These are phyloP conservation scores for Mrakia gelida DNA, from an alignment of 768 basidiomycete species.

Conservation along the genomic window DNA sequence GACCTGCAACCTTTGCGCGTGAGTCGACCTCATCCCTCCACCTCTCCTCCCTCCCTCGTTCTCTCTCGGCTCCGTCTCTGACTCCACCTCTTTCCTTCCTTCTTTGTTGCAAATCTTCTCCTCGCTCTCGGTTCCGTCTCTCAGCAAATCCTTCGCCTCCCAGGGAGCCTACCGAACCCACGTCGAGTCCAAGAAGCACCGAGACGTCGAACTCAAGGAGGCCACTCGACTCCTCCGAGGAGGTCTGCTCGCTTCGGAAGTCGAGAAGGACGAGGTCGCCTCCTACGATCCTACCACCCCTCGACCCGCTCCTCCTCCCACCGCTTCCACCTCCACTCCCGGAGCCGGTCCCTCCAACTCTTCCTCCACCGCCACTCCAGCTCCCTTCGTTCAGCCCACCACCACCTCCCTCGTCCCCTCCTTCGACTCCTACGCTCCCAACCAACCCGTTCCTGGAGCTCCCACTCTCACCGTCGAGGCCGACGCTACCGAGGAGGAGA, in stretches of 20 bases:
- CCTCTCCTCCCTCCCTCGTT: background rate
- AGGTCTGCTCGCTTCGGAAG: slow-evolving; percentile 36
- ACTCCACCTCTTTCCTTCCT: background rate
- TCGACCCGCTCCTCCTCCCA: slow-evolving; percentile 1
- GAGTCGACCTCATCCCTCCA: background rate
- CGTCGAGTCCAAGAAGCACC: slow-evolving; percentile 81
- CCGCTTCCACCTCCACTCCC: slow-evolving; percentile 12
- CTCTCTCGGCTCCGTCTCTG: background rate
- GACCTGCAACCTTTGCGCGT: slow-evolving; percentile 32
- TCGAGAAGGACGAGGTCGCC: slow-evolving; percentile 26
- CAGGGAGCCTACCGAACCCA: slow-evolving; percentile 87
- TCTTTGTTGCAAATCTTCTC: background rate
- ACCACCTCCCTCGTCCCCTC: slow-evolving; percentile 12
- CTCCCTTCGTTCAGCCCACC: slow-evolving; percentile 24
- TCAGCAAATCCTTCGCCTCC: slow-evolving; percentile 80
- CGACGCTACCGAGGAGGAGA: slow-evolving; percentile 51
- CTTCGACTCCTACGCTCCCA: slow-evolving; percentile 19
- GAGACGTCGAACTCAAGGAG: slow-evolving; percentile 63
- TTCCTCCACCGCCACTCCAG: slow-evolving; percentile 14
- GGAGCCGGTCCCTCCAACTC: slow-evolving; percentile 14
- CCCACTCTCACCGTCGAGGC: slow-evolving; percentile 33
- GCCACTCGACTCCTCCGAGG: slow-evolving; percentile 34
- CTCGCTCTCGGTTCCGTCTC: background rate
- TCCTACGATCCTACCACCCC: slow-evolving; percentile 24
- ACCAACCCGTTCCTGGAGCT: slow-evolving; percentile 18